Evolutionary conservation across 371 early-diverging fungal species (phyloP), one percentile per base, ranked within the genome.

Genomic region (Rhizopus arrhizus): DNA sequence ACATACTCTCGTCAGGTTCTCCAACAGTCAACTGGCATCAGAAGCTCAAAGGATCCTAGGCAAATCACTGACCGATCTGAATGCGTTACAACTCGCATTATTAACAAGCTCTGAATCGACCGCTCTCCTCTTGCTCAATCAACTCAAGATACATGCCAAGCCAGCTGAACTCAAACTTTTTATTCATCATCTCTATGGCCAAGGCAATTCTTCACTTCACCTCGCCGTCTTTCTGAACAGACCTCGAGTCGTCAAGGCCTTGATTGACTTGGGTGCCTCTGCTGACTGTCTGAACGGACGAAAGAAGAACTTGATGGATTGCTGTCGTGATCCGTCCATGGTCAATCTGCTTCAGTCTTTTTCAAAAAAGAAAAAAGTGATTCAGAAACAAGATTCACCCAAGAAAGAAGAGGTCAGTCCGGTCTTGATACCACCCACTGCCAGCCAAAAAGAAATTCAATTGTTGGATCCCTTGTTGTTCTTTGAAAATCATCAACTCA

Each of bases 151-250:
- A 1, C 46, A 65, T 42, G 55, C 61, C 22, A 41, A 48, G 2
- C 22, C 28, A 34, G 31, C n/a, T 2, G 59, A 58, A 34, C 32
- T 61, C 9, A 58, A 53, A 9, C 31, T 33, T 50, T 89, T 89
- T 66, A 76, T 91, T 74, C 81, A 85, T 53, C 80, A 83, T 59
- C 69, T 87, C 33, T 91, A 87, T 86, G 83, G 83, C 50, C 67
- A 83, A 63, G 88, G 89, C 10, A 89, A 90, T 66, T 86, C 89
- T 0, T 78, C 83, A 3, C 69, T 91, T 35, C 90, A 90, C 60
- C 56, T 91, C 51, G 91, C 91, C 3, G 73, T 81, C n/a, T 90
- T 88, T 59, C 60, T 85, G 56, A 87, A 89, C 3, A 86, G 89
- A 83, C 69, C 78, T 3, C 81, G 80, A 33, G 67, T 90, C 42